Evolutionary conservation across 495 filamentous ascomycete species (phyloP).

Genomic region (Echria macrotheca): DNA sequence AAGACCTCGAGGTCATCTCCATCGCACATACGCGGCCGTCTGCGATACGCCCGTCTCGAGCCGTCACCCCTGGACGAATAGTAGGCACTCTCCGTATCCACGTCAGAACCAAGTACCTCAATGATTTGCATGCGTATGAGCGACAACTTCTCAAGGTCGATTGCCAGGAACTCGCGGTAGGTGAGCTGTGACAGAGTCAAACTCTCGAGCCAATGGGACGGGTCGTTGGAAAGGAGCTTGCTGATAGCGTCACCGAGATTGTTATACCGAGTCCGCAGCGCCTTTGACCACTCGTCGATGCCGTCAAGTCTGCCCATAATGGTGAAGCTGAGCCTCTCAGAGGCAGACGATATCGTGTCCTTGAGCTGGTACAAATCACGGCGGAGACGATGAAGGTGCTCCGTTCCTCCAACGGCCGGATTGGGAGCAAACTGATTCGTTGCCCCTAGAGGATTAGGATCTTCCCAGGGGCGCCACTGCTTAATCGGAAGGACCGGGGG

Average conservation of each 20-base stretch:
- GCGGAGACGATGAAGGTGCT: slow-evolving; percentile 9
- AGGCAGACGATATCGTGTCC: slow-evolving; percentile 12
- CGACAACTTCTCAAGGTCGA: slow-evolving; percentile 15
- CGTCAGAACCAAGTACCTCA: too few relatives aligned
- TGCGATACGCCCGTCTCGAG: too few relatives aligned
- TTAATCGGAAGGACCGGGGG: too few relatives aligned
- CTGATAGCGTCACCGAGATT: background rate
- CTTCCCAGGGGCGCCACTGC: too few relatives aligned
- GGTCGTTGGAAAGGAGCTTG: slow-evolving; percentile 13
- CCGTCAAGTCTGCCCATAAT: background rate
- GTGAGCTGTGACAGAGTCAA: slow-evolving; percentile 6
- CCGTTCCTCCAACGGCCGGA: background rate
- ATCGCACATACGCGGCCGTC: too few relatives aligned
- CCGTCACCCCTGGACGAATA: background rate
- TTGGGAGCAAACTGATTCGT: background rate
- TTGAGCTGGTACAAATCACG: slow-evolving; percentile 16
- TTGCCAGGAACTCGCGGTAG: slow-evolving; percentile 13
- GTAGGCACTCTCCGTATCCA: too few relatives aligned
- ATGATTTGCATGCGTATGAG: too few relatives aligned
- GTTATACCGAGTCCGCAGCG: background rate
- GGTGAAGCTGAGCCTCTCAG: background rate
- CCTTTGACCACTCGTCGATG: background rate
- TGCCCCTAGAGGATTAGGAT: too few relatives aligned
- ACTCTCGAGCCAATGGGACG: slow-evolving; percentile 15
- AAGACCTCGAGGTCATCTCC: background rate